Evolutionary conservation across 2,329 filamentous ascomycete species (phyloP).

Genomic region (Lachnellula subtilissima): DNA sequence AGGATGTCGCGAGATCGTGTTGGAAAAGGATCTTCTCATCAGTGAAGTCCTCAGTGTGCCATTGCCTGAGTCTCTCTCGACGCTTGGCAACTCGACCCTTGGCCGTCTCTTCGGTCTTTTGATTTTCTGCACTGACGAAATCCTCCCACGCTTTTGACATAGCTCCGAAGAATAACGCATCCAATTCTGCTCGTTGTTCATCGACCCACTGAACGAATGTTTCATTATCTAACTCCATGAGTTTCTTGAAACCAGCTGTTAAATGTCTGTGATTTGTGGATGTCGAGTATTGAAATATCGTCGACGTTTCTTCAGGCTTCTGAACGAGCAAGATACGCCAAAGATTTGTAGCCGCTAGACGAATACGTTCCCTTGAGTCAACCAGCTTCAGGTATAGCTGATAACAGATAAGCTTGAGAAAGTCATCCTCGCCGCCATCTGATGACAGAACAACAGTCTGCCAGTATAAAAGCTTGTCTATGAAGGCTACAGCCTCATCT

Average conservation of each 20-base stretch:
- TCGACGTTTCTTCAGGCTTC: constrained; percentile 76
- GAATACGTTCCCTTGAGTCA: constrained; percentile 61
- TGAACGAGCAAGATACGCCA: constrained; percentile 93
- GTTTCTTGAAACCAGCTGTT: constrained; percentile 71
- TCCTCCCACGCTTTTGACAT: constrained; percentile 83
- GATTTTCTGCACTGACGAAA: constrained; percentile 79
- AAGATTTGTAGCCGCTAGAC: constrained; percentile 73
- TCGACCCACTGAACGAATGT: constrained; percentile 87
- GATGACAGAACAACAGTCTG: constrained; percentile 82
- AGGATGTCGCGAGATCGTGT: constrained; percentile 81
- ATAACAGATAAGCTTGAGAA: constrained; percentile 83
- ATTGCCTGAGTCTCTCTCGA: constrained; percentile 75
- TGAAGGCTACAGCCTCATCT: constrained; percentile 61
- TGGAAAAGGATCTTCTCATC: constrained; percentile 68
- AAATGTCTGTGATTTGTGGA: constrained; percentile 66
- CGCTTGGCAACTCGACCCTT: constrained; percentile 67
- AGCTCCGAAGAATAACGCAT: constrained; percentile 74
- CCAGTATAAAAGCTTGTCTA: constrained; percentile 91
- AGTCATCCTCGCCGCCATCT: constrained; percentile 73
- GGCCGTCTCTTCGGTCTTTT: constrained; percentile 70
- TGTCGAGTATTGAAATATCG: constrained; percentile 68
- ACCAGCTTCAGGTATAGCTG: constrained; percentile 87
- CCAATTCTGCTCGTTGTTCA: constrained; percentile 70
- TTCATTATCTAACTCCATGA: constrained; percentile 85
- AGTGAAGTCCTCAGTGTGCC: constrained; percentile 65